Conservation (phyloP, 306 rosid genomes). For the Arachis stenosperma region DNA sequence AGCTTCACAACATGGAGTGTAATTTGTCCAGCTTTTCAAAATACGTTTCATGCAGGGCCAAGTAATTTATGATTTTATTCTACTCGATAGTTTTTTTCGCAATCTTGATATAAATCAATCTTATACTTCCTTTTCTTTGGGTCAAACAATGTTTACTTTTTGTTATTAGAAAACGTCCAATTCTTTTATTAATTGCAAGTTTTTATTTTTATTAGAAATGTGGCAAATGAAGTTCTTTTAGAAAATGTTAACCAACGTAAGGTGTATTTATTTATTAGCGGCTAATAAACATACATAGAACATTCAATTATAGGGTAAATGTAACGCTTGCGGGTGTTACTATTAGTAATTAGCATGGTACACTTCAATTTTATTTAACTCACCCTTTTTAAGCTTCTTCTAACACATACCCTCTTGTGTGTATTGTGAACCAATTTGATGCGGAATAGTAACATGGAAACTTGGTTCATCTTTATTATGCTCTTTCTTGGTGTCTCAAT, state of each 20-base stretch:
- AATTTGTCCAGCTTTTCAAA: background rate
- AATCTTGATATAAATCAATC: background rate
- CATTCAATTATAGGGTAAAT: constrained; percentile 9
- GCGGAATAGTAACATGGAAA: constrained; percentile 39
- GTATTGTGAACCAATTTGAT: background rate
- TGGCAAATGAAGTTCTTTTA: too few species aligned
- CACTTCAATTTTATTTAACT: constrained; percentile 3
- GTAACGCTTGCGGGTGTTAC: background rate
- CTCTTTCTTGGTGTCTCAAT: background rate
- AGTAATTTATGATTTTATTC: background rate
- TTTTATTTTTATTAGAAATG: too few species aligned
- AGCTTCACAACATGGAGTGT: background rate
- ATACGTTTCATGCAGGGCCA: background rate
- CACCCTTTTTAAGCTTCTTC: background rate
- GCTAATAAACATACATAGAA: background rate
- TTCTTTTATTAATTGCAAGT: background rate
- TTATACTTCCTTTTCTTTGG: too few species aligned
- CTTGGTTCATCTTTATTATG: constrained; percentile 34
- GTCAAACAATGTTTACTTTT: background rate
- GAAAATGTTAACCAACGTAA: too few species aligned
- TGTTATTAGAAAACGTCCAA: background rate
- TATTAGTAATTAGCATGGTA: background rate
- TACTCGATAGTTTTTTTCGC: background rate
- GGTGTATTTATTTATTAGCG: background rate
- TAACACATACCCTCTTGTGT: background rate